Conservation (phyloP, 2,329 filamentous ascomycete species). For the Samsoniella hepiali region DNA sequence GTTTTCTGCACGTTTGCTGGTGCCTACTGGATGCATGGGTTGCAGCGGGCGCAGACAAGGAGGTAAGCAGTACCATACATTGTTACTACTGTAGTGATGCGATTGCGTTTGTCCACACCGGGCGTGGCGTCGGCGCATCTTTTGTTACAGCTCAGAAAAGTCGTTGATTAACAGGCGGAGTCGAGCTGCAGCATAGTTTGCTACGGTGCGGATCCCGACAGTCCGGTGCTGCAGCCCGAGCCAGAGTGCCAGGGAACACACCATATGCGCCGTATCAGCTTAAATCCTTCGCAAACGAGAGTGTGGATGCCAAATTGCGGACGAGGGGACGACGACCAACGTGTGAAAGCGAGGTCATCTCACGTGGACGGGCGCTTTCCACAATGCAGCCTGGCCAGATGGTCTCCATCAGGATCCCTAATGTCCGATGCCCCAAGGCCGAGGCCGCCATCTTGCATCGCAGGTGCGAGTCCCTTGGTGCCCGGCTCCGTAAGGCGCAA, state of each 20-base stretch:
- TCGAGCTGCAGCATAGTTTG: conserved; percentile 5
- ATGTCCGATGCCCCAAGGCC: background rate
- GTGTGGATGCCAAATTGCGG: background rate
- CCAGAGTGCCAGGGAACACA: background rate
- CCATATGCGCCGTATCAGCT: background rate
- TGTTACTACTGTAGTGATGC: conserved; percentile 1
- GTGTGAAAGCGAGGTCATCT: background rate
- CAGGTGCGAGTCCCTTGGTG: background rate
- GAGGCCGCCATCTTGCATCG: conserved; percentile 9
- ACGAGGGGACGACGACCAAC: background rate
- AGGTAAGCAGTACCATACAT: background rate
- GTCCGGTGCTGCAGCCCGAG: conserved; percentile 5
- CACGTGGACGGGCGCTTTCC: background rate
- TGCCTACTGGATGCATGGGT: conserved; percentile 1
- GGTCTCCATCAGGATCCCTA: background rate
- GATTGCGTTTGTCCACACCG: conserved; percentile 7
- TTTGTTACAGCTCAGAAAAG: conserved; percentile 18
- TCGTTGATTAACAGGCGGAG: conserved; percentile 2
- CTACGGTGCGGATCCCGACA: conserved; percentile 16
- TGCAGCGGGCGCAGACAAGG: conserved; percentile 4
- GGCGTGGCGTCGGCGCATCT: conserved; percentile 10
- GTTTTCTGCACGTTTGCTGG: conserved; percentile 1
- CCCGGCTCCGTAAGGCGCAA: background rate
- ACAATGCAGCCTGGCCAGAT: background rate
- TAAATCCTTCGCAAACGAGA: background rate